Conservation (phyloP, 306 rosid species). For the Ormosia semicastrata region DNA sequence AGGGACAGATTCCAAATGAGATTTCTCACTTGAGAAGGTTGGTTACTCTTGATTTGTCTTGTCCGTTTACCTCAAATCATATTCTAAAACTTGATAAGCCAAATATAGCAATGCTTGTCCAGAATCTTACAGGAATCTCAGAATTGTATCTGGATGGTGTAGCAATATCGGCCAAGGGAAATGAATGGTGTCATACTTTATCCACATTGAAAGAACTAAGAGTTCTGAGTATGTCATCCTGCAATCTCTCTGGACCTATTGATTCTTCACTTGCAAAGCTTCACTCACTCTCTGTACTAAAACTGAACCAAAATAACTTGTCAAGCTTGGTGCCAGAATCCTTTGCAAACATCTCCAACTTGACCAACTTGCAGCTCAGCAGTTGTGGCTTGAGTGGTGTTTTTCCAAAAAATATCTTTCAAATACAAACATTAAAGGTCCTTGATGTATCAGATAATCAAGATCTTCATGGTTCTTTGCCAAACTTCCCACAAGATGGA, state of each 20-base stretch:
- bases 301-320: slow-evolving; percentile 15
- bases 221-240: slow-evolving; percentile 37
- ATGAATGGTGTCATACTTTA: slow-evolving; percentile 43
- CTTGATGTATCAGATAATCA: slow-evolving; percentile 33
- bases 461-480: slow-evolving; percentile 31
- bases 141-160: slow-evolving; percentile 53
- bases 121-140: slow-evolving; percentile 31
- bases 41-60: slow-evolving; percentile 38
- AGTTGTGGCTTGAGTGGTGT: slow-evolving; percentile 12
- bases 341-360: slow-evolving; percentile 25
- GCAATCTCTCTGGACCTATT: slow-evolving; percentile 43
- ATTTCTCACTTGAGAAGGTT: slow-evolving; percentile 32
- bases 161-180: slow-evolving; percentile 22
- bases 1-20: slow-evolving; percentile 33
- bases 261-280: slow-evolving; percentile 33
- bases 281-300: not conserved
- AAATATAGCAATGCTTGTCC: slow-evolving; percentile 7
- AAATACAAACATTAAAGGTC: slow-evolving; percentile 17
- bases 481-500: slow-evolving; percentile 26
- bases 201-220: slow-evolving; percentile 3
- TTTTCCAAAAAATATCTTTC: slow-evolving; percentile 35
- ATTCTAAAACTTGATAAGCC: slow-evolving; percentile 2
- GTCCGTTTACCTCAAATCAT: not conserved
- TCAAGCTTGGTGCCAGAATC: slow-evolving; percentile 29
- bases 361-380: not conserved